Evolutionary conservation across 345 rosid species (phyloP), one percentile per base, ranked within the genome.

Genomic region (Pistacia vera): DNA sequence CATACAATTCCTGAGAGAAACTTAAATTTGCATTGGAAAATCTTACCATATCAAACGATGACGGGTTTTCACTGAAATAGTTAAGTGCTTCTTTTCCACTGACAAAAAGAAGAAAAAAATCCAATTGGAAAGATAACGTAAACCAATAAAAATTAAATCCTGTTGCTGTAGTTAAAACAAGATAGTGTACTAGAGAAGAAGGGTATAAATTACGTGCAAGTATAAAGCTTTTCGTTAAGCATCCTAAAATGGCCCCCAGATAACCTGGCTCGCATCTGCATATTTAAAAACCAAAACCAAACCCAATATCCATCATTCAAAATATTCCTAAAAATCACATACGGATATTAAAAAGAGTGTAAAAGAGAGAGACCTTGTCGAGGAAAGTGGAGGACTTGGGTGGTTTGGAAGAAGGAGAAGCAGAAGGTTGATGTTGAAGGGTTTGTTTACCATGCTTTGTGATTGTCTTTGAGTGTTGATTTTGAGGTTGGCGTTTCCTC

Each of bases 141-240:
- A 4, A 36, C 46, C 6, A 41, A 41, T 41, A 41, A 41, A 41
- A 41, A 41, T 41, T 7, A 7, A 41, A 41, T 0, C 46, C 46
- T 41, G 6, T 41, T 0, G 46, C 8, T 41, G 46, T 2, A 25
- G 28, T 44, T 8, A 38, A 8, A 46, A 16, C 22, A 10, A 4
- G 10, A 44, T 5, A 41, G 46, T 38, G 38, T 28, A n/a, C 33
- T 30, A 30, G 2, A 30, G n/a, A 13, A 11, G 38, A 73, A 17
- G n/a, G 12, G 57, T 54, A 51, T 51, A 52, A 59, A 76, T 54
- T 67, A 95, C 98, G 97, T 88, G 97, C 97, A 91, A 83, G 96
- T 91, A 82, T 93, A 95, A 48, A 95, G 92, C 83, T 91, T 95
- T 83, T 93, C 99, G 73, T 93, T 95, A 61, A 95, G 82, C 98